phyloP scores from a whole-genome alignment of 352 stramenopile species.

The Globisporangium orthogonon region DNA sequence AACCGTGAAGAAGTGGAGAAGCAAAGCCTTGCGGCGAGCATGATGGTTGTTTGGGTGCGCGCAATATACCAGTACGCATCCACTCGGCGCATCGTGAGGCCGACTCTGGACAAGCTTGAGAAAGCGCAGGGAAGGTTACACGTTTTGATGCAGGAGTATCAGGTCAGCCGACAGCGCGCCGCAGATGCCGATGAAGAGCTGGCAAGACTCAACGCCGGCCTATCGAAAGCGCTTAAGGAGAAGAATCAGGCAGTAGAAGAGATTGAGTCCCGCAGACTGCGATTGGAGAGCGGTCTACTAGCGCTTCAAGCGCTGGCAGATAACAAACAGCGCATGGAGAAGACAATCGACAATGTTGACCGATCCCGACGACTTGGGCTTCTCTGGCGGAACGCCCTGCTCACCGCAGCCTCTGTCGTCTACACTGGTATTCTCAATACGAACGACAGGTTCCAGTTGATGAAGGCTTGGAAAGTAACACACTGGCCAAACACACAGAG shows the following conservation, averaged over 20 bases:
- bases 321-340: constrained; percentile 22
- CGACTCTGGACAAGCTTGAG: constrained; percentile 61
- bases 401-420: constrained; percentile 30
- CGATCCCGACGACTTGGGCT: constrained; percentile 21
- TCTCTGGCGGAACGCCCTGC: constrained; percentile 44
- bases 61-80: constrained; percentile 63
- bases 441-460: constrained; percentile 12
- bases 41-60: constrained; percentile 71
- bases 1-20: constrained; percentile 64
- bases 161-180: constrained; percentile 60
- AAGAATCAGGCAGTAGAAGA: constrained; percentile 26
- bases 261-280: constrained; percentile 23
- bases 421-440: constrained; percentile 24
- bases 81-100: constrained; percentile 38
- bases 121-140: constrained; percentile 42
- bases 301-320: constrained; percentile 32
- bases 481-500: constrained; percentile 6
- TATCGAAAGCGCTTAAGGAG: constrained; percentile 19
- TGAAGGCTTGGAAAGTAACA: constrained; percentile 11
- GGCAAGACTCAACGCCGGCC: constrained; percentile 13
- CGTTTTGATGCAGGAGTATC: constrained; percentile 56
- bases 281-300: constrained; percentile 22
- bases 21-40: constrained; percentile 68
- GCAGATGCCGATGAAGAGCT: constrained; percentile 33
- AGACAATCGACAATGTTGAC: constrained; percentile 7